Conservation (phyloP, 805 yeast species). For the Wickerhamiella bombiphila region DNA sequence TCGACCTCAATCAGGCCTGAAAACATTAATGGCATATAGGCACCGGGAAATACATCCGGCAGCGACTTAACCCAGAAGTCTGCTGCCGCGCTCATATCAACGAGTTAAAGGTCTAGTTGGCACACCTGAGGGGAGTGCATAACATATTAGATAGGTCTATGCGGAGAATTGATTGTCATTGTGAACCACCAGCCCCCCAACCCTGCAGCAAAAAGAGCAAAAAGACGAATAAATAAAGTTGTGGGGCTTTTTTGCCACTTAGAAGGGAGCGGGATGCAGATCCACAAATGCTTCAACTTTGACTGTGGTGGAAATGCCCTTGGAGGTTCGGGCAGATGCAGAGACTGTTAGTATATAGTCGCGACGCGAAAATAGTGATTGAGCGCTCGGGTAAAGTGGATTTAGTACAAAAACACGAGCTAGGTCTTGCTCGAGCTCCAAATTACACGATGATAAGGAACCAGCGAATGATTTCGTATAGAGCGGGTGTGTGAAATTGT, state of each 20-base stretch:
- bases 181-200: too few relatives aligned
- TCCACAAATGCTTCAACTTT: neutral
- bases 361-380: neutral
- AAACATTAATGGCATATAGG: constrained; percentile 30
- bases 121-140: too few relatives aligned
- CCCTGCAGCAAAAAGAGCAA: too few relatives aligned
- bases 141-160: too few relatives aligned
- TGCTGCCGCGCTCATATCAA: constrained; percentile 10
- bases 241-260: too few relatives aligned
- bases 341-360: neutral
- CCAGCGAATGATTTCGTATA: neutral
- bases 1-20: constrained; percentile 49
- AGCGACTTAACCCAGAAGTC: constrained; percentile 20
- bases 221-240: too few relatives aligned
- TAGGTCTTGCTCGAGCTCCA: neutral
- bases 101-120: too few relatives aligned
- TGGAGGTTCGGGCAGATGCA: neutral
- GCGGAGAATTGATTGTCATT: too few relatives aligned
- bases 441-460: neutral
- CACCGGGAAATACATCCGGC: constrained; percentile 21
- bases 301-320: neutral
- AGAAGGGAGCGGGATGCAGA: constrained; percentile 4
- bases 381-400: neutral
- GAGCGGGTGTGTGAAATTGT: neutral
- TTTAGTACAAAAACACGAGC: neutral